Conservation (phyloP, 73 alveolate species). For the Paramecium caudatum region DNA sequence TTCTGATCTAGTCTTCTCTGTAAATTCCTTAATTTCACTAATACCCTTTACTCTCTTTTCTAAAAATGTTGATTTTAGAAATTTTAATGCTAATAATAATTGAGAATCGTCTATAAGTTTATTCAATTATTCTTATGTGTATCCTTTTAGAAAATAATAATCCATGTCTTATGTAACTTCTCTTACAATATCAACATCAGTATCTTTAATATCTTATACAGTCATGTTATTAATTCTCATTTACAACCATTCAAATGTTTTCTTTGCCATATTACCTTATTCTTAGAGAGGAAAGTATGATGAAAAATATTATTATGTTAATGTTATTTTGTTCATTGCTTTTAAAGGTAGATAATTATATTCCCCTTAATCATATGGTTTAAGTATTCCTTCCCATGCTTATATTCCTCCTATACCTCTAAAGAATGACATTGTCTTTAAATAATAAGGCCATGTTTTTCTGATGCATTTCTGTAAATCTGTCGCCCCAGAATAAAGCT, state of each 20-base stretch:
- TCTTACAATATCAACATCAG: conserved; percentile 75
- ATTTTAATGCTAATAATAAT: conserved; percentile 76
- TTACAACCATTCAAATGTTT: conserved; percentile 56
- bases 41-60: conserved; percentile 86
- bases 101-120: conserved; percentile 72
- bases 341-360: conserved; percentile 49
- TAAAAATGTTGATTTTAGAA: conserved; percentile 80
- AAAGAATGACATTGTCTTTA: conserved; percentile 12
- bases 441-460: conserved; percentile 7
- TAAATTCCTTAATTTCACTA: conserved; percentile 83
- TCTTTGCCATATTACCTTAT: conserved; percentile 54
- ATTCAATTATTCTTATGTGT: conserved; percentile 22
- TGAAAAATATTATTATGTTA: conserved; percentile 24
- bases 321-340: not conserved
- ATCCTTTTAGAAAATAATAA: conserved; percentile 35
- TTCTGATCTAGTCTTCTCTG: conserved; percentile 59
- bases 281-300: not conserved
- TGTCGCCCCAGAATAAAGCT: conserved; percentile 7
- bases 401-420: conserved; percentile 25
- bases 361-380: conserved; percentile 51
- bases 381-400: conserved; percentile 69
- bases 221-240: conserved; percentile 77
- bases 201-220: conserved; percentile 79
- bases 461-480: conserved; percentile 30
- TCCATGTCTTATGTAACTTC: conserved; percentile 62